These are phyloP conservation scores for Colletotrichum tamarilloi DNA, from an alignment of 2,329 filamentous ascomycete species.

Conservation along the genomic window DNA sequence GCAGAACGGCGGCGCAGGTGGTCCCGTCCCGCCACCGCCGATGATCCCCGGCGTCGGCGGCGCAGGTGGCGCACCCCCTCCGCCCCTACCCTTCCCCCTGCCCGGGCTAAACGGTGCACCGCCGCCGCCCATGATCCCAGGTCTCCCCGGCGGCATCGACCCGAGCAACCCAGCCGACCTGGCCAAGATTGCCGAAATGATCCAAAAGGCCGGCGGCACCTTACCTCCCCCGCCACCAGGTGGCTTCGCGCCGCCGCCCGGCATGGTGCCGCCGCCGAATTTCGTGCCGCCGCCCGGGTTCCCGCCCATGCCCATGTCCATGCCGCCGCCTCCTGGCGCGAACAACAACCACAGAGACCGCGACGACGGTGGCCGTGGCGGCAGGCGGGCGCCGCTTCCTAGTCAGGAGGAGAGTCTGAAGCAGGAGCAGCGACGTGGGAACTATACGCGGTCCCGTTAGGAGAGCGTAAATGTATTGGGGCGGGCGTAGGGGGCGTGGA, in stretches of 20 bases:
- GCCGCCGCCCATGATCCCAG: slow-evolving; percentile 53
- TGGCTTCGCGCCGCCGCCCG: slow-evolving; percentile 61
- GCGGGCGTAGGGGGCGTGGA: not conserved
- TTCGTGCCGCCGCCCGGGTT: slow-evolving; percentile 56
- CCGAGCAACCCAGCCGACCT: slow-evolving; percentile 70
- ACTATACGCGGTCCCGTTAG: slow-evolving; percentile 62
- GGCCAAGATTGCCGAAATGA: slow-evolving; percentile 70
- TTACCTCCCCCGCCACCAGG: slow-evolving; percentile 61
- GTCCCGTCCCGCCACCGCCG: slow-evolving; percentile 48
- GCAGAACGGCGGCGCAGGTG: slow-evolving; percentile 43
- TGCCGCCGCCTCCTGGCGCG: slow-evolving; percentile 45
- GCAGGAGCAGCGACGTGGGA: slow-evolving; percentile 76
- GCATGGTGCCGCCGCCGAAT: slow-evolving; percentile 58
- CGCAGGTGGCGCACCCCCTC: slow-evolving; percentile 51
- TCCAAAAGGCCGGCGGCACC: slow-evolving; percentile 72
- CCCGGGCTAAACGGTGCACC: slow-evolving; percentile 59
- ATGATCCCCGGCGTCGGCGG: slow-evolving; percentile 63
- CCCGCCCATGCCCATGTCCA: slow-evolving; percentile 46
- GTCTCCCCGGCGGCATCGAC: slow-evolving; percentile 64
- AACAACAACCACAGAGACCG: slow-evolving; percentile 33
- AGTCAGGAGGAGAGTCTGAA: slow-evolving; percentile 86
- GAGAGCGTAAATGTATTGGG: not conserved
- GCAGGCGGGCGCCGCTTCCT: slow-evolving; percentile 76
- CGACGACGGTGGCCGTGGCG: slow-evolving; percentile 46
- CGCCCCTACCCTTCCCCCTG: slow-evolving; percentile 66